These are phyloP conservation scores for Acorus calamus DNA, from an alignment of 106 monocot genomes.

Conservation along the genomic window DNA sequence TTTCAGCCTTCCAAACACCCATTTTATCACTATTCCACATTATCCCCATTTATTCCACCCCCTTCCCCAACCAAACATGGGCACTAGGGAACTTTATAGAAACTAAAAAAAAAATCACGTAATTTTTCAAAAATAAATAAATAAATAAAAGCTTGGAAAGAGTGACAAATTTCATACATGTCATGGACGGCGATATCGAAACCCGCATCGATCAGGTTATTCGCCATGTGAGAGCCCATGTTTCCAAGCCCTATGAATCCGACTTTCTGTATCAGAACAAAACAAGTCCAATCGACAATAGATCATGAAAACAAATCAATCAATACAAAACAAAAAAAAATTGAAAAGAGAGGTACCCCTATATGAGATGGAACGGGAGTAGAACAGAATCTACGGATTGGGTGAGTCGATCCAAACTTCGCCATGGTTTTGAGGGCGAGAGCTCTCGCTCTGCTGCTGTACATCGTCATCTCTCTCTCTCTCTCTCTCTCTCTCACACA, in stretches of 20 bases:
- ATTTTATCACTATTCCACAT: no score
- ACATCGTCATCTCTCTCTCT: constrained; percentile 2
- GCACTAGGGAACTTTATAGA: no score
- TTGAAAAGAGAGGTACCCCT: no score
- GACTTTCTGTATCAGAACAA: constrained; percentile 41
- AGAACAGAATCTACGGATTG: constrained; percentile 1
- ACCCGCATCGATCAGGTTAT: constrained; percentile 63
- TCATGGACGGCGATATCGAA: constrained; percentile 81
- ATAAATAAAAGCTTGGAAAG: no score
- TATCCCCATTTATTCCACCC: no score
- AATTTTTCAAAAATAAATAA: no score
- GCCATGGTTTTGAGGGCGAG: no score
- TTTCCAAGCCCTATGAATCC: constrained; percentile 94
- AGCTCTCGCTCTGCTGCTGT: background rate
- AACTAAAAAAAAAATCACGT: no score
- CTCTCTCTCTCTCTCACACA: constrained; percentile 1
- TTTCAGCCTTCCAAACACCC: no score
- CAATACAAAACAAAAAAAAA: background rate
- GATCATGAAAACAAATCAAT: background rate
- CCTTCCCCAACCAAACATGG: no score
- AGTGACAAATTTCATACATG: no score
- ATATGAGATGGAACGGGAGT: constrained; percentile 1
- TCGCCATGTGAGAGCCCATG: constrained; percentile 93
- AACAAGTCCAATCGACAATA: background rate
- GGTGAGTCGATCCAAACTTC: background rate